Evolutionary conservation across 495 filamentous ascomycete species (phyloP).

Genomic region (Lasiosphaeria ovina): DNA sequence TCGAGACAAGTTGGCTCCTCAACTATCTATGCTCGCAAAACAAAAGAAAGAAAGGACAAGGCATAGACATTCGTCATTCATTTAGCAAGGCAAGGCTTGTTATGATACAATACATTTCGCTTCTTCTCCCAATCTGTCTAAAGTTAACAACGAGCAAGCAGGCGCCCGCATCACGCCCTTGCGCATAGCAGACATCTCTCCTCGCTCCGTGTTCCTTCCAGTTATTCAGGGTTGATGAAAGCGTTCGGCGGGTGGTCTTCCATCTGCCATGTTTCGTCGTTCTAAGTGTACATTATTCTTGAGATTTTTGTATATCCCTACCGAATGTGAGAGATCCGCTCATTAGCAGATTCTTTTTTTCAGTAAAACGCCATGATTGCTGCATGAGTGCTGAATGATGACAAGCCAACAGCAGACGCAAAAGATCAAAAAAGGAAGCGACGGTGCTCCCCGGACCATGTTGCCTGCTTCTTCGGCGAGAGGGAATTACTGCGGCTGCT

Average conservation of each 20-base stretch:
- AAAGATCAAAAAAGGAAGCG: slow-evolving; percentile 19
- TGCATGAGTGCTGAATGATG: slow-evolving; percentile 8
- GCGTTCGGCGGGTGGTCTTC: background rate
- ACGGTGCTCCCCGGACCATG: slow-evolving; percentile 1
- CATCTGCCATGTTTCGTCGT: slow-evolving; percentile 1
- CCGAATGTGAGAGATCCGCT: slow-evolving; percentile 15
- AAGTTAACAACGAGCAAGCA: background rate
- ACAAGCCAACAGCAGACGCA: slow-evolving; percentile 22
- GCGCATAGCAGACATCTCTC: background rate
- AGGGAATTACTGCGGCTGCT: slow-evolving; percentile 21
- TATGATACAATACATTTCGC: slow-evolving; percentile 4
- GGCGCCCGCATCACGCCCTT: background rate
- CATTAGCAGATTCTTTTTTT: slow-evolving; percentile 20
- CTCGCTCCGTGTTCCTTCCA: background rate
- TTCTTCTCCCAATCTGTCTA: background rate
- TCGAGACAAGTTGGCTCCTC: no score
- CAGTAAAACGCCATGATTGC: slow-evolving; percentile 23
- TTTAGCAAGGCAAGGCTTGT: slow-evolving; percentile 6
- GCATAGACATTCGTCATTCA: background rate
- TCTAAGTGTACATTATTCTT: slow-evolving; percentile 20
- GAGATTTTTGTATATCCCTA: background rate
- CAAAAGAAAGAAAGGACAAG: background rate
- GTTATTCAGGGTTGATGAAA: background rate
- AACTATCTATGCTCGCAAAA: no score
- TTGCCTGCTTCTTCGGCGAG: slow-evolving; percentile 4